Percentiles rank a stretch among this genome's conserved stretches.
phyloP scores from a whole-genome alignment of 352 stramenopile species.

The Thraustochytrium striatum region DNA sequence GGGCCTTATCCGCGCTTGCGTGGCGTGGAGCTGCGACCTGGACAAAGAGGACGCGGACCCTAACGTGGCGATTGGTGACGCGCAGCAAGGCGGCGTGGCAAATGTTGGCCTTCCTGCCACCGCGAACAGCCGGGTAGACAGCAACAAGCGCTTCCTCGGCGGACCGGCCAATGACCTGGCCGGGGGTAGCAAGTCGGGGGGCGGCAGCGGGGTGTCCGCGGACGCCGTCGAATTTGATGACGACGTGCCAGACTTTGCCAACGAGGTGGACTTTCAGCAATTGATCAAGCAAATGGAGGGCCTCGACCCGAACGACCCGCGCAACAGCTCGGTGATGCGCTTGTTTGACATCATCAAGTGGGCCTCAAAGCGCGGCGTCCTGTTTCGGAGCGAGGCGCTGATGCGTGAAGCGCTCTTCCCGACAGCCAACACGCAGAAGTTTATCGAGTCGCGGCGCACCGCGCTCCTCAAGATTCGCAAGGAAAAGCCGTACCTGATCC shows the following conservation, averaged over 20 bases:
- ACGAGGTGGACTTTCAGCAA: constrained; percentile 46
- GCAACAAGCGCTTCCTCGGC: not conserved
- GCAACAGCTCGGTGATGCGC: constrained; percentile 61
- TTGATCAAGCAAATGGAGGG: constrained; percentile 17
- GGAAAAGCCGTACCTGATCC: constrained; percentile 61
- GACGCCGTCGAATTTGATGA: constrained; percentile 44
- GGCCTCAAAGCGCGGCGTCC: constrained; percentile 56
- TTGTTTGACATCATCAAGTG: constrained; percentile 58
- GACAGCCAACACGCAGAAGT: not conserved
- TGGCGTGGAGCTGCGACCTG: not conserved
- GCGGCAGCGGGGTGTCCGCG: constrained; percentile 27
- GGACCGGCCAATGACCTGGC: constrained; percentile 2
- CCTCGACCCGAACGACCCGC: constrained; percentile 71
- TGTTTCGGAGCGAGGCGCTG: constrained; percentile 60
- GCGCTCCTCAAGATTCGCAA: constrained; percentile 65
- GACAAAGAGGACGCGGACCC: not conserved
- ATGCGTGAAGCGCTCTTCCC: constrained; percentile 13
- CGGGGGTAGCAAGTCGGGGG: not conserved
- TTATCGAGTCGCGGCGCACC: constrained; percentile 17
- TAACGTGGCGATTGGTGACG: not conserved
- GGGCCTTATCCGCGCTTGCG: not conserved
- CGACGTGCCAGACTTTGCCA: constrained; percentile 31
- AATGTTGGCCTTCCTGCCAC: not conserved
- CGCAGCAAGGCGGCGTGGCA: not conserved
- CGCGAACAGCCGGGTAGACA: not conserved